Conservation (phyloP, 1,284 basidiomycete genomes). For the Xerocomus amazonicus region DNA sequence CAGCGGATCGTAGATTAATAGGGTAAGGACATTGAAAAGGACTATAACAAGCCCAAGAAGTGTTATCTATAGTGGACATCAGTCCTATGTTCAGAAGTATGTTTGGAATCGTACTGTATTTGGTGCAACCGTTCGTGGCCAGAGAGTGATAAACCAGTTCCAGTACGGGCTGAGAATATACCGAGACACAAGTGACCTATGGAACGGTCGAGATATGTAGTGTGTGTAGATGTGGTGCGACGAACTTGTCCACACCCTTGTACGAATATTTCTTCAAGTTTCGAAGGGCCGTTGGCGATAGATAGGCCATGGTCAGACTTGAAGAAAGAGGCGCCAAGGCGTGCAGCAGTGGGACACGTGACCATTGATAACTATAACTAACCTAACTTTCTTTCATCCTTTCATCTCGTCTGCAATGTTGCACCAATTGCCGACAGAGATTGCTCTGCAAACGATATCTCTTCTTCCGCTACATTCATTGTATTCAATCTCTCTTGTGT, state of each 20-base stretch:
- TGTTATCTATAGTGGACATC: conserved; percentile 58
- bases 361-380: too few species aligned
- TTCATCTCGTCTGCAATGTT: conserved; percentile 31
- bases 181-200: conserved; percentile 70
- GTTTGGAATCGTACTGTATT: conserved; percentile 68
- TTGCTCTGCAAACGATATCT: conserved; percentile 43
- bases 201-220: background rate
- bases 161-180: conserved; percentile 90
- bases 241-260: conserved; percentile 69
- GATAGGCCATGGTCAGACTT: conserved; percentile 42
- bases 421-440: conserved; percentile 45
- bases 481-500: conserved; percentile 34
- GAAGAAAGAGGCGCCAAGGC: too few species aligned
- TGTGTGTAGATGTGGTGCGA: conserved; percentile 13
- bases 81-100: background rate
- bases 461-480: conserved; percentile 47
- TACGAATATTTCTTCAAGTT: conserved; percentile 68
- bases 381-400: background rate
- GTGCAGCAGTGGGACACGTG: too few species aligned
- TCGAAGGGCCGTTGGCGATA: conserved; percentile 54
- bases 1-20: conserved; percentile 78
- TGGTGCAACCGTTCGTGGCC: conserved; percentile 86
- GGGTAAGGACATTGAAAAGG: conserved; percentile 78
- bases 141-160: conserved; percentile 91
- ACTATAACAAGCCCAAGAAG: conserved; percentile 82